These are phyloP conservation scores for Lablab purpureus DNA, from an alignment of 306 rosid genomes.

Conservation along the genomic window DNA sequence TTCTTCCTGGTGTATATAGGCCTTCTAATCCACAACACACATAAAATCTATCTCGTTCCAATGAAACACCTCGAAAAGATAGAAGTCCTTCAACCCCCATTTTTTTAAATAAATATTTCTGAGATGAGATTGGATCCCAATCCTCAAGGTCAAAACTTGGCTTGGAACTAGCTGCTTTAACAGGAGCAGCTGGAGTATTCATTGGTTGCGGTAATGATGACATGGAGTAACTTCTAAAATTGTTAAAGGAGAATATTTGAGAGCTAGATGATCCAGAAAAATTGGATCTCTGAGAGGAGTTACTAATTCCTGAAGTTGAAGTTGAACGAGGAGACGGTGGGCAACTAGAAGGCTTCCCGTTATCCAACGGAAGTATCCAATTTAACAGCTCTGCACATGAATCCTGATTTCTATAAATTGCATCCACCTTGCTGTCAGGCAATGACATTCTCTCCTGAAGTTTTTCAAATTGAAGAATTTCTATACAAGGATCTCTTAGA, in stretches of 20 bases:
- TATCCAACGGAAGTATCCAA: conserved; percentile 95
- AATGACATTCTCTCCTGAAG: conserved; percentile 57
- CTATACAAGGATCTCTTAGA: conserved; percentile 84
- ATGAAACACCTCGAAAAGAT: conserved; percentile 89
- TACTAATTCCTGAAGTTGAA: conserved; percentile 67
- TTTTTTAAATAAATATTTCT: conserved; percentile 59
- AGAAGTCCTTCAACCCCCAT: conserved; percentile 65
- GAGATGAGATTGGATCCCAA: conserved; percentile 76
- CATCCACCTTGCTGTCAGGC: conserved; percentile 53
- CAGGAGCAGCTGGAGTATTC: conserved; percentile 57
- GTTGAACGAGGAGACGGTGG: conserved; percentile 63
- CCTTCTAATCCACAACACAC: conserved; percentile 96
- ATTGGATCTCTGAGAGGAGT: conserved; percentile 63
- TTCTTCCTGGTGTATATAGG: conserved; percentile 85
- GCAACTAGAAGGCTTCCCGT: conserved; percentile 58
- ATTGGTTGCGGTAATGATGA: conserved; percentile 83
- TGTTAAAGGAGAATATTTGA: conserved; percentile 70
- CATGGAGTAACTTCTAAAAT: conserved; percentile 98
- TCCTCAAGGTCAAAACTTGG: conserved; percentile 80
- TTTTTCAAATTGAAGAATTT: conserved; percentile 95
- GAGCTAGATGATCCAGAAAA: conserved; percentile 66
- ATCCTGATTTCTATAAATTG: conserved; percentile 60
- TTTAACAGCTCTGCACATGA: conserved; percentile 83
- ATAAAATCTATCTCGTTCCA: conserved; percentile 90
- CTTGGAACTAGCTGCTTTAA: conserved; percentile 80